Evolutionary conservation across 2,329 filamentous ascomycete species (phyloP).

Genomic region (Colletotrichum sp.): DNA sequence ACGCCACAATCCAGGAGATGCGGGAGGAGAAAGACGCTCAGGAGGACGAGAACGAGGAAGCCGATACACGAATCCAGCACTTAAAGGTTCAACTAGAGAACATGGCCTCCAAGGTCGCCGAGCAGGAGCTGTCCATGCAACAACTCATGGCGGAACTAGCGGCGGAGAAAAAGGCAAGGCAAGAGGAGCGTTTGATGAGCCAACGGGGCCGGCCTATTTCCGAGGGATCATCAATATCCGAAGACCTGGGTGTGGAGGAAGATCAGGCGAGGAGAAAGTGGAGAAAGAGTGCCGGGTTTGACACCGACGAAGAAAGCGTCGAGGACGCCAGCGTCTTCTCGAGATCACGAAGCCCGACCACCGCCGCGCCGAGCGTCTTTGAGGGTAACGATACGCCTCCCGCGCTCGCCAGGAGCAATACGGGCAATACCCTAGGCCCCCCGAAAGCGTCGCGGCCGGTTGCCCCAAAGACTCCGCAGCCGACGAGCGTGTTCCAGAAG

Average conservation of each 20-base stretch:
- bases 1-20: slow-evolving; percentile 54
- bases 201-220: slow-evolving; percentile 32
- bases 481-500: slow-evolving; percentile 40
- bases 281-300: slow-evolving; percentile 46
- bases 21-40: slow-evolving; percentile 58
- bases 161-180: slow-evolving; percentile 53
- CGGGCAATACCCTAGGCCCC: not conserved
- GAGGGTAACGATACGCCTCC: slow-evolving; percentile 28
- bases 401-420: slow-evolving; percentile 25
- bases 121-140: slow-evolving; percentile 58
- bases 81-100: slow-evolving; percentile 66
- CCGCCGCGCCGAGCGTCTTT: slow-evolving; percentile 41
- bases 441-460: not conserved
- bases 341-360: slow-evolving; percentile 61
- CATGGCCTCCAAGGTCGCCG: slow-evolving; percentile 57
- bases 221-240: slow-evolving; percentile 50
- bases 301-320: slow-evolving; percentile 57
- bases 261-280: slow-evolving; percentile 48
- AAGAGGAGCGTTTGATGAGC: slow-evolving; percentile 40
- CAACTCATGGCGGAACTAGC: slow-evolving; percentile 55
- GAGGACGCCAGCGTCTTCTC: slow-evolving; percentile 66
- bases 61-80: slow-evolving; percentile 53
- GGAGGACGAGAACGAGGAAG: slow-evolving; percentile 61
- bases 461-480: slow-evolving; percentile 28
- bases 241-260: slow-evolving; percentile 60